phyloP scores from a whole-genome alignment of 202 grass and related monocot species.

The Setaria italica region DNA sequence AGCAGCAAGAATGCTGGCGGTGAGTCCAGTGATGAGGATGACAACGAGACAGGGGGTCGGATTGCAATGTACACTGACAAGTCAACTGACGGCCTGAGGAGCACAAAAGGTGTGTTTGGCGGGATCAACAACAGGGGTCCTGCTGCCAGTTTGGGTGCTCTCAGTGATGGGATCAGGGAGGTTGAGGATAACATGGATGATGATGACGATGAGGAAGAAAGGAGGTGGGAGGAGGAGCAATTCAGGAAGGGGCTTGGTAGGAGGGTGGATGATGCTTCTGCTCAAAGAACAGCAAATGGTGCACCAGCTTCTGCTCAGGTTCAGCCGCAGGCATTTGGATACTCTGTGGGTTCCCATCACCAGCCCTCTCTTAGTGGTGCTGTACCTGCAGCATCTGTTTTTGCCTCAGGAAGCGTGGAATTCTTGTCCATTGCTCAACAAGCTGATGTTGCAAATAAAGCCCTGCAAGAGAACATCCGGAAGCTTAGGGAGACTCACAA shows the following conservation, averaged over 20 bases:
- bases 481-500: constrained; percentile 88
- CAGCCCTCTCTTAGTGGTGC: constrained; percentile 38
- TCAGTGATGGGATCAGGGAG: constrained; percentile 50
- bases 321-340: constrained; percentile 56
- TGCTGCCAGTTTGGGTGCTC: constrained; percentile 48
- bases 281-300: constrained; percentile 57
- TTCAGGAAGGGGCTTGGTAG: constrained; percentile 83
- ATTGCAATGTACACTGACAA: constrained; percentile 76
- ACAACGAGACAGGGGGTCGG: constrained; percentile 68
- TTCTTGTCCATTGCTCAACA: constrained; percentile 84
- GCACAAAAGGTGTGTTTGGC: constrained; percentile 68
- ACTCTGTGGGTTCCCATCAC: constrained; percentile 42
- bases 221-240: constrained; percentile 97
- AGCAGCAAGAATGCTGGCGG: constrained; percentile 65
- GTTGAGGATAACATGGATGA: constrained; percentile 56
- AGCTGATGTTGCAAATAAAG: constrained; percentile 77
- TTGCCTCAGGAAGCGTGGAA: constrained; percentile 59
- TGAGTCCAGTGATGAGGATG: constrained; percentile 88
- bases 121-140: constrained; percentile 50
- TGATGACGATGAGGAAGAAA: constrained; percentile 85
- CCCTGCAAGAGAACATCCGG: constrained; percentile 80
- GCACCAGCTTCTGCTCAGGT: constrained; percentile 42
- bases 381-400: constrained; percentile 52
- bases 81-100: constrained; percentile 31
- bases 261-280: constrained; percentile 66